These are phyloP conservation scores for Podosphaera fusca DNA, from an alignment of 2,329 filamentous ascomycete species.

Conservation along the genomic window DNA sequence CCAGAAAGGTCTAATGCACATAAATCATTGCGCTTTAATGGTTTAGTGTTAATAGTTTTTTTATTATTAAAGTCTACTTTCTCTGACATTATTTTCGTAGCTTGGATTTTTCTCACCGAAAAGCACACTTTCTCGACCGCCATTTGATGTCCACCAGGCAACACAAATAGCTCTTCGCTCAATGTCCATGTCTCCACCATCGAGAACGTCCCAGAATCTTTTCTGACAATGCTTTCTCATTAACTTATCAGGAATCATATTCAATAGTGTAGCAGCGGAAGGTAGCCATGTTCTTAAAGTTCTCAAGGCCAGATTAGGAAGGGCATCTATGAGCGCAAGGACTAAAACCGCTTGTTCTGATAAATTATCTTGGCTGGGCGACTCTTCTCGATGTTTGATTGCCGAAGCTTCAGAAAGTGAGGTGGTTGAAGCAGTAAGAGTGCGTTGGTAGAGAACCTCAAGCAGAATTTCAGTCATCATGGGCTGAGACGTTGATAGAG, in stretches of 20 bases:
- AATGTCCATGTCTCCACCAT: constrained; percentile 46
- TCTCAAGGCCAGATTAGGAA: constrained; percentile 34
- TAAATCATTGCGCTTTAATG: too few species aligned
- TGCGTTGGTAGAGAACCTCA: constrained; percentile 38
- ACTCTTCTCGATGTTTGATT: constrained; percentile 14
- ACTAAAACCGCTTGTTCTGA: constrained; percentile 38
- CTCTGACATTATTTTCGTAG: too few species aligned
- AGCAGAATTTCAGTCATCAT: constrained; percentile 39
- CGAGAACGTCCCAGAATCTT: constrained; percentile 42
- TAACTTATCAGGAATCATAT: constrained; percentile 26
- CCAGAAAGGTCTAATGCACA: too few species aligned
- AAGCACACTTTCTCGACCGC: constrained; percentile 15
- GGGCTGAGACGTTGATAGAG: constrained; percentile 35
- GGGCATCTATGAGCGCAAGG: constrained; percentile 39
- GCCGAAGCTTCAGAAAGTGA: constrained; percentile 16
- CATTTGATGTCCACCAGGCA: constrained; percentile 40
- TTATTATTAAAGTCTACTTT: too few species aligned
- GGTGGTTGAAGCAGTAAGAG: constrained; percentile 27
- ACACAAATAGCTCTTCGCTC: constrained; percentile 41
- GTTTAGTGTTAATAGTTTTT: too few species aligned
- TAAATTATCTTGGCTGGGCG: constrained; percentile 11
- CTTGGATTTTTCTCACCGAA: constrained; percentile 3
- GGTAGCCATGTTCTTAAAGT: constrained; percentile 44
- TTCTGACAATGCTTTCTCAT: constrained; percentile 35
- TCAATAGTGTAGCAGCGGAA: constrained; percentile 34